phyloP scores from a whole-genome alignment of 805 yeast genomes.

The Schwanniomyces polymorphus region DNA sequence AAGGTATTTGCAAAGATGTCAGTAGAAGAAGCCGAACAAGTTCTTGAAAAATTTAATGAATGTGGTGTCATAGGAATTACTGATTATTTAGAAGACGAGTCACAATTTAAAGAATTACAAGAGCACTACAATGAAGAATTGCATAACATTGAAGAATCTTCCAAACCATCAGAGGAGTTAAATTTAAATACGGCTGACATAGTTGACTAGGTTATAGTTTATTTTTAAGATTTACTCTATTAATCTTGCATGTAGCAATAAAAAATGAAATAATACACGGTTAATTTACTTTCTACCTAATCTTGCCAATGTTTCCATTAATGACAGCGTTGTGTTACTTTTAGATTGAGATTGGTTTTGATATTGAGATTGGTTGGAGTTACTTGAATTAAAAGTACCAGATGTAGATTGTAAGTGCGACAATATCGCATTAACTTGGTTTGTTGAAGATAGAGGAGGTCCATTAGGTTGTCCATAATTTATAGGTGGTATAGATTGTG shows the following conservation, averaged over 20 bases:
- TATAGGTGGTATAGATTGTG: conserved; percentile 8
- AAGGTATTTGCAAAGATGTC: conserved; percentile 72
- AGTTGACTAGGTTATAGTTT: conserved; percentile 16
- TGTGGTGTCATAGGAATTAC: conserved; percentile 84
- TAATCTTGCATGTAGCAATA: neutral
- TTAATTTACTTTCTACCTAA: conserved; percentile 26
- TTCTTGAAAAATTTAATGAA: conserved; percentile 72
- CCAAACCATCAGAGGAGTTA: conserved; percentile 3
- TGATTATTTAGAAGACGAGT: conserved; percentile 71
- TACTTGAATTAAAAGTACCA: conserved; percentile 2
- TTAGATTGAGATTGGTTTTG: conserved; percentile 7
- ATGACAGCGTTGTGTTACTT: conserved; percentile 19
- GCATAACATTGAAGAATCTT: conserved; percentile 7
- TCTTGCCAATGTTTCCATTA: conserved; percentile 39
- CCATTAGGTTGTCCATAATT: conserved; percentile 10
- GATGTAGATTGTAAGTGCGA: conserved; percentile 22
- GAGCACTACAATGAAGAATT: conserved; percentile 42
- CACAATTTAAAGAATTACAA: conserved; percentile 58
- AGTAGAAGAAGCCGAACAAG: conserved; percentile 75
- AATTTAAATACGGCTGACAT: conserved; percentile 16
- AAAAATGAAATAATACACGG: neutral
- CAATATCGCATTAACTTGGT: conserved; percentile 25
- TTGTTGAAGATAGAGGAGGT: conserved; percentile 16
- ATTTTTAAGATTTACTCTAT: neutral
- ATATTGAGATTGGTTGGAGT: neutral